Evolutionary conservation across 768 basidiomycete genomes (phyloP), one percentile per base, ranked within the genome.

Genomic region (Tricholoma furcatifolium): DNA sequence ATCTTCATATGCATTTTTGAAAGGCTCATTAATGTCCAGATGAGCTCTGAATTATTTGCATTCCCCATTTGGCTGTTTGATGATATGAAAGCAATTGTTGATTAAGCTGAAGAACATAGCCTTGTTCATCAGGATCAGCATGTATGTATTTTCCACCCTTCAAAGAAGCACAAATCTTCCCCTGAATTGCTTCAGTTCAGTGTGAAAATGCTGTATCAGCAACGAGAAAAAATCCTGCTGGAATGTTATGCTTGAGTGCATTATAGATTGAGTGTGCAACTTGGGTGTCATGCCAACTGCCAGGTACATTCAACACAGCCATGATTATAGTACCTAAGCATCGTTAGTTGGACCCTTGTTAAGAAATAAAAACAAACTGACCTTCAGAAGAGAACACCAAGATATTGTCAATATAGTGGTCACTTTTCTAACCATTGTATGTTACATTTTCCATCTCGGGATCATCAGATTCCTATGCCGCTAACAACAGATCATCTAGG

Each of bases 21-120:
- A n/a, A n/a, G n/a, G n/a, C 46, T 1, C 70, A 63, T 4, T 81
- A 65, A 0, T 70, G 61, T 4, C 79, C 75, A 68, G 78, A 83
- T 0, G 72, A 72, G 6, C 75, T 75, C 54, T 79, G 78, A 4
- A 81, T 43, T 4, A 60, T 55, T 0, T 67, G 66, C 70, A 75
- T 80, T 0, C 79, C 79, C 81, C 78, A 83, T 56, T 83, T 76
- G 14, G 76, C 76, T 0, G 78, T 73, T 58, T 83, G 79, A 2
- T 71, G 59, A 50, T 66, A 80, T 1, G 74, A 77, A 0, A 80
- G 60, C 0, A 81, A 66, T 53, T 80, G 51, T 1, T 44, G 15
- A 21, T 54, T 48, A 9, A 43, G 47, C 20, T 59, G 35, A 18
- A 56, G 55, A 2, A 36, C 12, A 1, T 41, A 10, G 4, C 39